Conservation (phyloP, 305 asterid species). For the Ruellia speciosa region DNA sequence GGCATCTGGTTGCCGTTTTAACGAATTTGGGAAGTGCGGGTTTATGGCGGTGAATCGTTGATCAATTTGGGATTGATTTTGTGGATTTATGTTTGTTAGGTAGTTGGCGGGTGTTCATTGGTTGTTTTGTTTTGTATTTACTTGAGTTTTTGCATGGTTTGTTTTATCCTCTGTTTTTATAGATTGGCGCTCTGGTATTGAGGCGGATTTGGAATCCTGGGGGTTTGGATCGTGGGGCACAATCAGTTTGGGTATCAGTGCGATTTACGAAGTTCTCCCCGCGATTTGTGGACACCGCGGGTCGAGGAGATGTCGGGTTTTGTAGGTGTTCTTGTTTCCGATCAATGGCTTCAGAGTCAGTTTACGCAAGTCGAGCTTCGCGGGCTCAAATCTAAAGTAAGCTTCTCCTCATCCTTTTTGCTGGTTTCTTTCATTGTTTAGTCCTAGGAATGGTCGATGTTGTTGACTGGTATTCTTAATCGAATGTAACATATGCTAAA, state of each 20-base stretch:
- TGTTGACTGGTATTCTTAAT: slow-evolving; percentile 3
- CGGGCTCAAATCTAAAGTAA: slow-evolving; percentile 76
- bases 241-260: slow-evolving; percentile 15
- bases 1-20: slow-evolving; percentile 4
- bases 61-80: slow-evolving; percentile 22
- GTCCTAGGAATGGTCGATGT: slow-evolving; percentile 14
- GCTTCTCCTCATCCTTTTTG: neutral
- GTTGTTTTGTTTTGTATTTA: slow-evolving; percentile 10
- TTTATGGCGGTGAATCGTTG: neutral
- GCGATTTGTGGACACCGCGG: slow-evolving; percentile 38
- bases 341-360: slow-evolving; percentile 96
- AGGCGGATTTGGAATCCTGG: slow-evolving; percentile 17
- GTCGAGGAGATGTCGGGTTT: slow-evolving; percentile 61
- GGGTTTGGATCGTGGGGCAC: slow-evolving; percentile 21
- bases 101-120: slow-evolving; percentile 16
- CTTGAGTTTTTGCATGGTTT: slow-evolving; percentile 28
- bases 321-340: slow-evolving; percentile 80
- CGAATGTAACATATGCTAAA: neutral
- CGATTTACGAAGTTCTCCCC: slow-evolving; percentile 27
- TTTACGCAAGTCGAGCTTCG: slow-evolving; percentile 96
- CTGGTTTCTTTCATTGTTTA: neutral
- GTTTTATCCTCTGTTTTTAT: slow-evolving; percentile 8
- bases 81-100: slow-evolving; percentile 12
- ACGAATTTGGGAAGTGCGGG: slow-evolving; percentile 6
- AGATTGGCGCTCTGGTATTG: slow-evolving; percentile 21